Base-by-base conservation (phyloP, 2,329 filamentous ascomycete genomes). In the Aureobasidium zeae region DNA sequence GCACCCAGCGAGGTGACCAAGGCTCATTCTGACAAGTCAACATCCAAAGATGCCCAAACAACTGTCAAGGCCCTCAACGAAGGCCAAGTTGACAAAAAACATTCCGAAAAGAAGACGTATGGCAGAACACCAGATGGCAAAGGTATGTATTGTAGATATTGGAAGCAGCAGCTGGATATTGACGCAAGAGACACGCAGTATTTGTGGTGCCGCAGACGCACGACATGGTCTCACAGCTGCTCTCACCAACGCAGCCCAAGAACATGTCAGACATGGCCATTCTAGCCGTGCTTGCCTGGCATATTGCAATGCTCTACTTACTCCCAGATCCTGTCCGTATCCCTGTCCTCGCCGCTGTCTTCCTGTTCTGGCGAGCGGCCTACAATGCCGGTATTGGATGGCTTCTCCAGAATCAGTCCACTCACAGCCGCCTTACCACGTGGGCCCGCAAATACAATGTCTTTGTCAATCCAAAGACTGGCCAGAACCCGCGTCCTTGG, bases 181-280 rank as follows among this genome's bases (percentile, higher is more conserved):
- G 34, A 36, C 22, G 8, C 24, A 26, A 22, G 20, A 22, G 17
- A 19, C 21, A 12, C 16, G 35, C 57, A 96, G 91, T 94, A 56
- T 98, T 98, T 61, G 83, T 86, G 47, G 91, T 98, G 44, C 91
- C 91, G 35, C 81, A 86, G 50, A 98, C 91, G 45, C 87, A 95
- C 71, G 91, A 98, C 67, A 96, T 98, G 91, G 89, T 98, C 55
- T 94, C 89, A 39, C 91, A 96, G 67, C 76, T 98, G 44, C 78
- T 98, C 55, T 91, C 93, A 56, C 91, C 91, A 39, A 84, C 83
- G 53, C 83, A 96, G 61, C 87, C 91, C 42, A 98, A 98, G 72
- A 96, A 96, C 61, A 62, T 93, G 28, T 91, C 87, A 49, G 91
- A 98, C 64, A 66, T 79, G 46, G 59, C 83, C 47, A 87, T 98